Evolutionary conservation across 2,329 filamentous ascomycete genomes (phyloP), one percentile per base, ranked within the genome.

Genomic region (Monilinia aucupariae): DNA sequence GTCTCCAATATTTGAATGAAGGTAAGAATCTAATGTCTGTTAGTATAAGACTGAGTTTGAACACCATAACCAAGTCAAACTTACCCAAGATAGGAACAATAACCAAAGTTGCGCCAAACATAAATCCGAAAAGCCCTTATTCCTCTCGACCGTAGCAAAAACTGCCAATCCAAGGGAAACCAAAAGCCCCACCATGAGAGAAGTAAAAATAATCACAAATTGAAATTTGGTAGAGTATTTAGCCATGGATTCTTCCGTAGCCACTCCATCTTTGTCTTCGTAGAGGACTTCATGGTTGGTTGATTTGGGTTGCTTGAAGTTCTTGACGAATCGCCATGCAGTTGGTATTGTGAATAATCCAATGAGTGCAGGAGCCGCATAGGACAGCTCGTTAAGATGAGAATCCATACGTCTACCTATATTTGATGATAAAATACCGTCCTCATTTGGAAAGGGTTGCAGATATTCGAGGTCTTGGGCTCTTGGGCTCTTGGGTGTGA

Each of bases 181-280:
- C 12, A 76, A 78, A 20, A 83, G 75, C 3, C 85, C 86, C 34
- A 78, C 63, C 10, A 77, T 62, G 0, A 84, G 81, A 25, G 82
- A 77, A 10, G 83, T 34, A 13, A 84, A 72, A 50, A 88, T 77
- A 37, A 78, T 72, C 10, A 77, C 65, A 70, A 86, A 87, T 64
- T 84, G 80, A 64, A 78, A 69, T 63, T 77, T 82, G 69, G 83
- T 82, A 39, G 86, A 87, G 71, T 87, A 91, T 39, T 79, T 78
- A 27, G 80, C 78, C 61, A 84, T 72, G 2, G 85, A 84, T 70
- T 88, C 85, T 54, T 82, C 79, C 0, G 84, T 88, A 47, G 86
- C 87, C 65, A 80, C 79, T 59, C 89, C 89, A 74, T 92, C 89
- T 64, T 80, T 75, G 71, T 92, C 89, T 68, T 86, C 78, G 70